Evolutionary conservation across 345 rosid genomes (phyloP).

Genomic region (Syzygium aromaticum): DNA sequence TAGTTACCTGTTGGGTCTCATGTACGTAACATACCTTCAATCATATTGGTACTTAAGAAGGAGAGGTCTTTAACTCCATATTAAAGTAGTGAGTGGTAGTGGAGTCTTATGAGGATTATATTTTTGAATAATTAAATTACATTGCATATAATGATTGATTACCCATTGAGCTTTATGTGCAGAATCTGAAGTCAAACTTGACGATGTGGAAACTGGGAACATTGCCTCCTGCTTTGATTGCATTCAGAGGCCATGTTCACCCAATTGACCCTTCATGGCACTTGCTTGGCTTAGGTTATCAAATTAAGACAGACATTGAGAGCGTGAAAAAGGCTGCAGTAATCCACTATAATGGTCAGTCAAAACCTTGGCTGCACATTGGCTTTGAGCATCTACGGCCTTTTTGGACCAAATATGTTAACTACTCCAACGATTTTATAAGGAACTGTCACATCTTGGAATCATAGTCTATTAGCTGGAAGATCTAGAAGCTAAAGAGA

Average conservation of each 20-base stretch:
- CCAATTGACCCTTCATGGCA: conserved; percentile 94
- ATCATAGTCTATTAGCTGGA: conserved; percentile 23
- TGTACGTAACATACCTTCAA: not conserved
- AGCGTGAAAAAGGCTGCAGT: conserved; percentile 81
- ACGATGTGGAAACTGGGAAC: conserved; percentile 99
- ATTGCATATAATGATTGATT: not conserved
- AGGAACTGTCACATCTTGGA: conserved; percentile 94
- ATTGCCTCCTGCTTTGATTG: conserved; percentile 95
- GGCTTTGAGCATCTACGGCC: conserved; percentile 99
- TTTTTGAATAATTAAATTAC: not conserved
- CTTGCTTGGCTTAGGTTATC: conserved; percentile 98
- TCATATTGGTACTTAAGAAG: not conserved
- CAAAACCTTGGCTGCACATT: conserved; percentile 97
- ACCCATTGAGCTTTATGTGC: conserved; percentile 6
- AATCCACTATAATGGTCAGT: conserved; percentile 97
- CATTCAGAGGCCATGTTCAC: conserved; percentile 84
- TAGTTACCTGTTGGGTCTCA: not conserved
- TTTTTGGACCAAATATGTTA: conserved; percentile 88
- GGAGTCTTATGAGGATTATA: not conserved
- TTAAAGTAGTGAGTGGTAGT: not conserved
- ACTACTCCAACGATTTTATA: conserved; percentile 87
- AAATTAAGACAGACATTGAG: conserved; percentile 61
- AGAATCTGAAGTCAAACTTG: conserved; percentile 90
- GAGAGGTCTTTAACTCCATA: not conserved
- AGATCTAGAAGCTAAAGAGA: not conserved